phyloP scores from a whole-genome alignment of 2,329 filamentous ascomycete genomes.

The Aphanocladium album region DNA sequence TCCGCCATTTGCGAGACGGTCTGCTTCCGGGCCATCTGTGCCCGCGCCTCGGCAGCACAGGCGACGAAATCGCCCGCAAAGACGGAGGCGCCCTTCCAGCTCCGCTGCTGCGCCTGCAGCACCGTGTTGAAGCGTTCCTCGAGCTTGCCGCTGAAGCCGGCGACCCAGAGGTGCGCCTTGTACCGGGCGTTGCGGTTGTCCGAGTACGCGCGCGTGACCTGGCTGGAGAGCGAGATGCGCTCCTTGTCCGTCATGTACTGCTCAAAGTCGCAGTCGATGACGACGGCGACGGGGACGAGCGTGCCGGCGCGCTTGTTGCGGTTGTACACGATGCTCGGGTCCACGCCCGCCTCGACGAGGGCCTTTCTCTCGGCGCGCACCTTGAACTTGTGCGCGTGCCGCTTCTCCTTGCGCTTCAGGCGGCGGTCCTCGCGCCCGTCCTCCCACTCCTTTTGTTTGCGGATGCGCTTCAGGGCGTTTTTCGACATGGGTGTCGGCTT shows the following conservation, averaged over 20 bases:
- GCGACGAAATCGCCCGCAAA: conserved; percentile 68
- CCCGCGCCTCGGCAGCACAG: conserved; percentile 60
- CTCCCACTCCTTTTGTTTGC: conserved; percentile 70
- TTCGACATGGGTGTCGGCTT: conserved; percentile 59
- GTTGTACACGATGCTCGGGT: conserved; percentile 30
- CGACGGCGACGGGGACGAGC: conserved; percentile 69
- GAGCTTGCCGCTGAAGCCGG: conserved; percentile 71
- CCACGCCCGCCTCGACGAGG: conserved; percentile 43
- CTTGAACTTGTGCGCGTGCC: conserved; percentile 40
- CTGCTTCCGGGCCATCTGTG: conserved; percentile 52
- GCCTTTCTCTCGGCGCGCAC: conserved; percentile 47
- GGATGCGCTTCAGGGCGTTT: conserved; percentile 76
- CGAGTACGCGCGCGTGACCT: conserved; percentile 84
- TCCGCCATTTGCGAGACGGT: conserved; percentile 24
- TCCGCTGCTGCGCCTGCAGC: conserved; percentile 63
- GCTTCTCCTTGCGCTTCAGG: conserved; percentile 50
- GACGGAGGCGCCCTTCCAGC: conserved; percentile 76
- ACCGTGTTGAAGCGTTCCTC: conserved; percentile 75
- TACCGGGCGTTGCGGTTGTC: conserved; percentile 70
- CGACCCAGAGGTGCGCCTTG: conserved; percentile 68
- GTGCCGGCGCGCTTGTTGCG: conserved; percentile 34
- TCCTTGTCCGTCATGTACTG: conserved; percentile 84
- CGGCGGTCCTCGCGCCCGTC: conserved; percentile 58
- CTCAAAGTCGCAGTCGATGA: conserved; percentile 92
- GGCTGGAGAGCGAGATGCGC: conserved; percentile 72